Conservation (phyloP, 306 rosid species). For the Mimosa pudica region DNA sequence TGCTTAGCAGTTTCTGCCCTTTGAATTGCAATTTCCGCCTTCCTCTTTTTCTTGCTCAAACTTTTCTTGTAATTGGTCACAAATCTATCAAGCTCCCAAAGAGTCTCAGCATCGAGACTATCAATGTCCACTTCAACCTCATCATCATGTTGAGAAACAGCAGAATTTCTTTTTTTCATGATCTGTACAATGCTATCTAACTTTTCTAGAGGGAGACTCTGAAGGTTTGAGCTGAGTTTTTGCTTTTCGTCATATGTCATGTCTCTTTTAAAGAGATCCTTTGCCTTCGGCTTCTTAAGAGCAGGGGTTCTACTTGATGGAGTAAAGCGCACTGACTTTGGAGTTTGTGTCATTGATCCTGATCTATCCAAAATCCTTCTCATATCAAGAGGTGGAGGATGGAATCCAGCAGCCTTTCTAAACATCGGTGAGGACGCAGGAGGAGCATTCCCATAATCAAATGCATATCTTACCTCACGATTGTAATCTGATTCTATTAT, state of each 20-base stretch:
- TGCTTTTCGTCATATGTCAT: slow-evolving; percentile 94
- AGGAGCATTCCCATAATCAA: slow-evolving; percentile 53
- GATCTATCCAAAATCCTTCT: slow-evolving; percentile 7
- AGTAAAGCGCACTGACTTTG: slow-evolving; percentile 58
- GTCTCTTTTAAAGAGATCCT: slow-evolving; percentile 88
- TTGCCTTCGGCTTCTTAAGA: slow-evolving; percentile 95
- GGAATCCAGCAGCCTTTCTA: slow-evolving; percentile 61
- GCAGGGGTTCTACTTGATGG: slow-evolving; percentile 84
- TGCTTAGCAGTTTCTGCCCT: slow-evolving; percentile 57
- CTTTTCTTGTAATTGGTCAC: slow-evolving; percentile 93
- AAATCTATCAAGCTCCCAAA: slow-evolving; percentile 97
- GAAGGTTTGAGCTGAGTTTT: slow-evolving; percentile 81
- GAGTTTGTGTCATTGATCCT: slow-evolving; percentile 33
- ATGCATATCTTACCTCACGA: slow-evolving; percentile 69
- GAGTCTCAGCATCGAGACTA: slow-evolving; percentile 86
- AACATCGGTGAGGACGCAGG: slow-evolving; percentile 69
- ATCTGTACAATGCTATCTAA: slow-evolving; percentile 84
- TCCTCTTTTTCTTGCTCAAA: slow-evolving; percentile 90
- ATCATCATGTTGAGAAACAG: slow-evolving; percentile 72
- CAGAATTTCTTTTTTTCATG: slow-evolving; percentile 80
- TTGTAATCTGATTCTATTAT: slow-evolving; percentile 84
- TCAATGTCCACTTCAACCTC: slow-evolving; percentile 97
- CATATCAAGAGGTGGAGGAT: slow-evolving; percentile 53
- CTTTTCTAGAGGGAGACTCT: slow-evolving; percentile 79
- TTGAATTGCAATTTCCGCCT: slow-evolving; percentile 74